phyloP scores from a whole-genome alignment of 768 basidiomycete species.

The Termitomyces sp. region DNA sequence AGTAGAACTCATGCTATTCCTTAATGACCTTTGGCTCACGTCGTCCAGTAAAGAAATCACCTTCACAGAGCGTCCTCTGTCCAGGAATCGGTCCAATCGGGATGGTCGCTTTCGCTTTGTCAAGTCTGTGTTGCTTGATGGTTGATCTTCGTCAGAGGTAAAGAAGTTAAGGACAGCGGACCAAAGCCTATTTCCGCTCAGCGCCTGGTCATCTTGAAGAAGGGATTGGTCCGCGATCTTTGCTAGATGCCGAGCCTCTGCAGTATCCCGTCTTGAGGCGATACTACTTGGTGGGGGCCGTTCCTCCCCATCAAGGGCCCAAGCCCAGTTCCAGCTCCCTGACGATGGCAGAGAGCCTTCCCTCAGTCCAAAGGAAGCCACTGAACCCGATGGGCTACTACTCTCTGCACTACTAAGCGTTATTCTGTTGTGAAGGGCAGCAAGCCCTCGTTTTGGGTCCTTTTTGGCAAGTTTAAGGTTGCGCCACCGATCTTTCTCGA shows the following conservation, averaged over 20 bases:
- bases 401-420: slow-evolving; percentile 23
- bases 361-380: slow-evolving; percentile 21
- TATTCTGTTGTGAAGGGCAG: slow-evolving; percentile 36
- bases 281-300: slow-evolving; percentile 89
- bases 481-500: slow-evolving; percentile 63
- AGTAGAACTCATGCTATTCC: not conserved
- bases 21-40: not conserved
- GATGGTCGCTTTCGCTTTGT: slow-evolving; percentile 7
- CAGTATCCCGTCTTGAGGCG: slow-evolving; percentile 82
- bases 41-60: not conserved
- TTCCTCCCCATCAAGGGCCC: slow-evolving; percentile 78
- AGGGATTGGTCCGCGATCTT: slow-evolving; percentile 66
- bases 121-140: not conserved
- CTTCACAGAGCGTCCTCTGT: slow-evolving; percentile 5
- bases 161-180: slow-evolving; percentile 58
- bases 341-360: slow-evolving; percentile 35
- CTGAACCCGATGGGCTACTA: slow-evolving; percentile 10
- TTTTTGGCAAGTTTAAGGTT: slow-evolving; percentile 60
- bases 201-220: slow-evolving; percentile 46
- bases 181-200: slow-evolving; percentile 75
- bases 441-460: slow-evolving; percentile 53
- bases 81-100: slow-evolving; percentile 4
- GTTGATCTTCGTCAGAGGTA: slow-evolving; percentile 42
- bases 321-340: slow-evolving; percentile 74
- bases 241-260: slow-evolving; percentile 69